These are phyloP conservation scores for Wickerhamomyces sp. DNA, from an alignment of 1,139 yeast species.

Conservation along the genomic window DNA sequence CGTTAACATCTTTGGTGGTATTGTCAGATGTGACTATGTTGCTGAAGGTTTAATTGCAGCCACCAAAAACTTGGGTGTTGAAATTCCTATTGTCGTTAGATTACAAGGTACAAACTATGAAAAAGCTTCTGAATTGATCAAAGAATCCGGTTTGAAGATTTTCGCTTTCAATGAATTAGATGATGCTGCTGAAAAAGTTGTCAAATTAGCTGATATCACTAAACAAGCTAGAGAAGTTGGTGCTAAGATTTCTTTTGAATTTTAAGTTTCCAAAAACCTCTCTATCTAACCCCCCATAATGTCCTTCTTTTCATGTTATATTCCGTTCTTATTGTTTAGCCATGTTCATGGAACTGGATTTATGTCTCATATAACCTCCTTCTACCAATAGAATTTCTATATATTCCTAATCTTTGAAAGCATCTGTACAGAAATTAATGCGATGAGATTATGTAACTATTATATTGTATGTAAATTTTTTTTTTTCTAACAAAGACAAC, in stretches of 20 bases:
- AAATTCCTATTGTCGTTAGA: constrained; percentile 95
- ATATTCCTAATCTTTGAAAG: not conserved
- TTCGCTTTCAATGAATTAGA: constrained; percentile 90
- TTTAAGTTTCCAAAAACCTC: constrained; percentile 7
- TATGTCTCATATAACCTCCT: not conserved
- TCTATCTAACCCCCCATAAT: not conserved
- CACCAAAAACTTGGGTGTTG: constrained; percentile 82
- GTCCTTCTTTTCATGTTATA: not conserved
- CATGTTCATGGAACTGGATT: not conserved
- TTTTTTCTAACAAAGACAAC: too few relatives aligned
- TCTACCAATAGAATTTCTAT: not conserved
- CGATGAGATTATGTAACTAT: too few relatives aligned
- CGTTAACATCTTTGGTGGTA: constrained; percentile 98
- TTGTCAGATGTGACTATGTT: constrained; percentile 97
- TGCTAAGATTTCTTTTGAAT: constrained; percentile 44
- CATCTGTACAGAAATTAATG: too few relatives aligned
- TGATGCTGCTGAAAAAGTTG: constrained; percentile 96
- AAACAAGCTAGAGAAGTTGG: constrained; percentile 44
- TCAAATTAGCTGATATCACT: constrained; percentile 56
- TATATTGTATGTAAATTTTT: too few relatives aligned
- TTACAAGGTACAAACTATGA: constrained; percentile 96
- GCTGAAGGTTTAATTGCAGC: constrained; percentile 97
- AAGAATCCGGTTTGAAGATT: constrained; percentile 88
- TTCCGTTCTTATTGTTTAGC: not conserved
- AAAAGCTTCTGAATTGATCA: constrained; percentile 81